phyloP scores from a whole-genome alignment of 1,139 yeast genomes.

The Saccharomyces uvarum region DNA sequence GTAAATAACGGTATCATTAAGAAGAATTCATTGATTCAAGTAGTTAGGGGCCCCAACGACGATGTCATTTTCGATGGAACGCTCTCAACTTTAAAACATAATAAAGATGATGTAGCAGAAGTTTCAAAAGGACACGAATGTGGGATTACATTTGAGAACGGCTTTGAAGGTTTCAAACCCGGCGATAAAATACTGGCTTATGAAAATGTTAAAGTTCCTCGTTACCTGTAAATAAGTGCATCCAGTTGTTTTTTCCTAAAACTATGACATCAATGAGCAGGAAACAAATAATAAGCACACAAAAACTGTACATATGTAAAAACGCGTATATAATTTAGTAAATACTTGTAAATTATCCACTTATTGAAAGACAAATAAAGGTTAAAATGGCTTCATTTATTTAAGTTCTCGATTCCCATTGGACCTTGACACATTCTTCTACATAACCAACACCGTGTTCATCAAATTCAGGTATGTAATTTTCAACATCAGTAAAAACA shows the following conservation, averaged over 20 bases:
- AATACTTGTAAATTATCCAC: neutral
- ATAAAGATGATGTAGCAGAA: constrained; percentile 71
- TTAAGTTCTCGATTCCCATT: constrained; percentile 59
- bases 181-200: constrained; percentile 74
- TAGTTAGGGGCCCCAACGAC: constrained; percentile 45
- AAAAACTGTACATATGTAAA: constrained; percentile 6
- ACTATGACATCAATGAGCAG: constrained; percentile 3
- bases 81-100: constrained; percentile 68
- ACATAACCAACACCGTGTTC: constrained; percentile 68
- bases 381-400: neutral
- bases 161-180: constrained; percentile 60
- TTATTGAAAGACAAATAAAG: neutral
- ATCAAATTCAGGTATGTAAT: constrained; percentile 54
- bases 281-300: neutral
- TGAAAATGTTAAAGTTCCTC: constrained; percentile 61
- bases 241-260: constrained; percentile 6
- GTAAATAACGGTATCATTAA: constrained; percentile 64
- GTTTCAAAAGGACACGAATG: constrained; percentile 85
- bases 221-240: constrained; percentile 45
- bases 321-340: neutral
- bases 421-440: constrained; percentile 90
- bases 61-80: constrained; percentile 58
- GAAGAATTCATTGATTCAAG: constrained; percentile 54
- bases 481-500: constrained; percentile 73
- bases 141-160: constrained; percentile 64